A percentile compares a stretch with the other conserved stretches of the same genome.
Evolutionary conservation across 2,329 filamentous ascomycete genomes (phyloP).

Genomic region (Cordyceps javanica): DNA sequence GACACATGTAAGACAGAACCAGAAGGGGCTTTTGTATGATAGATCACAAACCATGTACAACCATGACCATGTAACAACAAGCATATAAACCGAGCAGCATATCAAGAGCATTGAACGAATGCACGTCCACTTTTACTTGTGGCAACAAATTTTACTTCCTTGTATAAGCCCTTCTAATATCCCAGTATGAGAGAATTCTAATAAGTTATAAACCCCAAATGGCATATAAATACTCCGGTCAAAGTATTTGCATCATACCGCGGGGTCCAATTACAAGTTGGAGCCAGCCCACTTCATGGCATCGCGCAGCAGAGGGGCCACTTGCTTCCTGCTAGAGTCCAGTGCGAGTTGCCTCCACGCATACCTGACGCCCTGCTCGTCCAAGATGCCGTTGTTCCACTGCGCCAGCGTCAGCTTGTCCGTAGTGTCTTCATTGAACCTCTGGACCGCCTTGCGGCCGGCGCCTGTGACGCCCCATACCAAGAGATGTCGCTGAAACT

Average conservation of each 20-base stretch:
- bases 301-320: conserved; percentile 60
- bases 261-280: conserved; percentile 15
- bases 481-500: conserved; percentile 61
- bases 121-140: not conserved
- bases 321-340: conserved; percentile 59
- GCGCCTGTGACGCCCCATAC: conserved; percentile 53
- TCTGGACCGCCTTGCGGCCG: conserved; percentile 43
- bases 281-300: conserved; percentile 33
- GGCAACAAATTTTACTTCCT: not conserved
- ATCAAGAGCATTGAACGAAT: not conserved
- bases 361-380: conserved; percentile 42
- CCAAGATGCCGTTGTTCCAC: conserved; percentile 45
- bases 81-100: not conserved
- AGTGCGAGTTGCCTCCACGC: conserved; percentile 63
- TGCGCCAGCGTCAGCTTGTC: conserved; percentile 49
- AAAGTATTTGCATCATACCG: too few species aligned
- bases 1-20: not conserved
- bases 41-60: not conserved
- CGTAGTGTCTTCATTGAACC: conserved; percentile 43
- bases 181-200: too few species aligned
- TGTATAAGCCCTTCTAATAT: too few species aligned
- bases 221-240: too few species aligned
- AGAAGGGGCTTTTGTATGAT: not conserved
- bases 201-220: too few species aligned
- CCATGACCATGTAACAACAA: conserved; percentile 1